Conservation (phyloP, 225 moss, liverwort and hornwort genomes). For the Anthoceros angustus region DNA sequence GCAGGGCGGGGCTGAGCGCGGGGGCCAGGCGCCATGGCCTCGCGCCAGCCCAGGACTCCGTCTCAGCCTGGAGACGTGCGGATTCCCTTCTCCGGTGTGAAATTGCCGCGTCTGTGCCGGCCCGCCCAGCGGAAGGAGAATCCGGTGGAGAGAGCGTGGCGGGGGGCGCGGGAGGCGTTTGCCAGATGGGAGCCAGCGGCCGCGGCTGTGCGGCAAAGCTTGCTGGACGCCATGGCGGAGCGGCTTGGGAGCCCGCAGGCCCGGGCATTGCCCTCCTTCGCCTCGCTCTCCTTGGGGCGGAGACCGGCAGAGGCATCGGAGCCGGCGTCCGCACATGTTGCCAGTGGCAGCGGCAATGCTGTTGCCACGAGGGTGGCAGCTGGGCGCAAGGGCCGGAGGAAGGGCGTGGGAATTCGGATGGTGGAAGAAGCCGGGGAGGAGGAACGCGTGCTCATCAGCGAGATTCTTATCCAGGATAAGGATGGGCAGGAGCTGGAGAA, state of each 20-base stretch:
- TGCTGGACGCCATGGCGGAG: slow-evolving; percentile 21
- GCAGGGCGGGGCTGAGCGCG: slow-evolving; percentile 3
- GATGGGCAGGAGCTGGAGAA: slow-evolving; percentile 66
- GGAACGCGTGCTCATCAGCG: slow-evolving; percentile 88
- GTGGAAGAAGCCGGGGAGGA: slow-evolving; percentile 51
- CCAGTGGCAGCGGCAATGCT: slow-evolving; percentile 12
- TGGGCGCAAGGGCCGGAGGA: slow-evolving; percentile 35
- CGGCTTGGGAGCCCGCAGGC: slow-evolving; percentile 14
- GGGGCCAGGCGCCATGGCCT: slow-evolving; percentile 1
- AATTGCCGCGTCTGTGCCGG: slow-evolving; percentile 31
- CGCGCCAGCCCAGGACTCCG: not conserved
- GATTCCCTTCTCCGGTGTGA: slow-evolving; percentile 66
- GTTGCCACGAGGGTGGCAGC: slow-evolving; percentile 20
- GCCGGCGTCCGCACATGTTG: slow-evolving; percentile 11
- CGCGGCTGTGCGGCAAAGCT: not conserved
- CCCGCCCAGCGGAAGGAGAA: not conserved
- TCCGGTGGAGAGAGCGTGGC: slow-evolving; percentile 7
- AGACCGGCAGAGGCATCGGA: slow-evolving; percentile 16
- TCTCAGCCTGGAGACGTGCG: slow-evolving; percentile 19
- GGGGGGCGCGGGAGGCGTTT: slow-evolving; percentile 29
- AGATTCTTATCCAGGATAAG: slow-evolving; percentile 88
- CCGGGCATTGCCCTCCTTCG: slow-evolving; percentile 21
- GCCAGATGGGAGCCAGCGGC: not conserved
- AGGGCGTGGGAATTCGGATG: slow-evolving; percentile 34
- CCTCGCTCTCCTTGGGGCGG: slow-evolving; percentile 25